Conservation (phyloP, 441 rosid genomes). For the Geranium incanum region DNA sequence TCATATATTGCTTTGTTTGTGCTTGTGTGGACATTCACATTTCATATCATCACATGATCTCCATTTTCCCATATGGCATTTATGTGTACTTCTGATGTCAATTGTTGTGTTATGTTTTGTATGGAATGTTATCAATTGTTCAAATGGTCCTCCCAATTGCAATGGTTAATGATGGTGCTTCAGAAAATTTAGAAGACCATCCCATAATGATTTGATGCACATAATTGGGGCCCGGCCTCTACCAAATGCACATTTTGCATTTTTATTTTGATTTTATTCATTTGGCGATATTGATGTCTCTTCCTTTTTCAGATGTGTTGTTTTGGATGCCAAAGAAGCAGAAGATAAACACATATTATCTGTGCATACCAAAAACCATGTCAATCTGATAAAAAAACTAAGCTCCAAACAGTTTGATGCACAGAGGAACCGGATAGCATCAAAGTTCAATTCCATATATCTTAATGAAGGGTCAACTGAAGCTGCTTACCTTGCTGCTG, state of each 20-base stretch:
- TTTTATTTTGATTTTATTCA: neutral
- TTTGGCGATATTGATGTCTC: neutral
- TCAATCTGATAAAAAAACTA: slow-evolving; percentile 48
- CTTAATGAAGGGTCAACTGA: slow-evolving; percentile 79
- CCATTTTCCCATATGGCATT: neutral
- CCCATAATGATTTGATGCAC: neutral
- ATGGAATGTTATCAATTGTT: neutral
- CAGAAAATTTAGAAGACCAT: neutral
- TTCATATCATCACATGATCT: neutral
- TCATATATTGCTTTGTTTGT: neutral
- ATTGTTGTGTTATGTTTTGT: neutral
- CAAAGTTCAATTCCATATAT: slow-evolving; percentile 61
- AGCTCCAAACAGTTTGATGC: slow-evolving; percentile 54
- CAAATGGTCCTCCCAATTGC: neutral
- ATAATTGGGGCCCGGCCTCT: neutral
- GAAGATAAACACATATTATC: slow-evolving; percentile 49
- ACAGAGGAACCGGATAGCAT: slow-evolving; percentile 45
- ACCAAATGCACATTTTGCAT: neutral
- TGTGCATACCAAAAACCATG: slow-evolving; percentile 64
- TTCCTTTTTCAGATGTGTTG: slow-evolving; percentile 14
- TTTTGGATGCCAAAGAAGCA: slow-evolving; percentile 32
- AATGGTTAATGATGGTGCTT: neutral
- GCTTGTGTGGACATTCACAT: neutral
- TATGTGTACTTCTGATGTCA: neutral
- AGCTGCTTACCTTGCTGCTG: slow-evolving; percentile 81